Conservation (phyloP, 768 basidiomycete genomes). For the Mycena vulgaris region DNA sequence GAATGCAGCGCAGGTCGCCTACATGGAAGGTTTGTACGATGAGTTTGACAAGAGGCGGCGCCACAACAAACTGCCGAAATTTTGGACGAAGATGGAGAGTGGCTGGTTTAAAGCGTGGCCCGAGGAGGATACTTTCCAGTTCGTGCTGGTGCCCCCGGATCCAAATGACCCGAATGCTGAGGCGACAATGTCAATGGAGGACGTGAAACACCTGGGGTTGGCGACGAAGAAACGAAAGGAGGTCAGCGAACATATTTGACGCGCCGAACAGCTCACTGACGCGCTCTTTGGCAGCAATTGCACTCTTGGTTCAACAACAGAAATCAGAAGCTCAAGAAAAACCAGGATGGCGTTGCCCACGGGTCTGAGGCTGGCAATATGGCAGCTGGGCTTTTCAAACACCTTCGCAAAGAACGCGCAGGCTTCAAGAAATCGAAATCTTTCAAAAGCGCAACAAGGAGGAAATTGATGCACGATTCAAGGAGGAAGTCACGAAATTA, state of each 20-base stretch:
- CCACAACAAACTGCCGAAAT: background rate
- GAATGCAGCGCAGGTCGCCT: background rate
- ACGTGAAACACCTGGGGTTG: background rate
- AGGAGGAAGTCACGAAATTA: background rate
- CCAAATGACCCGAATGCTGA: background rate
- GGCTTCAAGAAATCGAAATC: conserved; percentile 13
- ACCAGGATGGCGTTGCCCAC: background rate
- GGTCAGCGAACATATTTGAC: background rate
- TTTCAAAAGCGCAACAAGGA: conserved; percentile 11
- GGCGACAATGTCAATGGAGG: background rate
- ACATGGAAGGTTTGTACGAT: background rate
- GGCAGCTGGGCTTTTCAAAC: background rate
- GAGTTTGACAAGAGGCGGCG: background rate
- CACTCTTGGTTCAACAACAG: conserved; percentile 19
- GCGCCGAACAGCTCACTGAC: background rate
- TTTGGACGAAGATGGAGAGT: background rate
- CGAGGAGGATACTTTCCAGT: background rate
- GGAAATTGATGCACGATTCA: background rate
- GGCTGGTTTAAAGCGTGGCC: background rate
- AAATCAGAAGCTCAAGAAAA: background rate
- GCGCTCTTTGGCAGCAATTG: background rate
- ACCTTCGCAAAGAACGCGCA: background rate
- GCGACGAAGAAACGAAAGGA: background rate
- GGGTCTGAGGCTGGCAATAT: background rate
- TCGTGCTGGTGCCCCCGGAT: background rate